phyloP scores from a whole-genome alignment of 2,329 filamentous ascomycete genomes.

The Bimuria novae-zelandiae region DNA sequence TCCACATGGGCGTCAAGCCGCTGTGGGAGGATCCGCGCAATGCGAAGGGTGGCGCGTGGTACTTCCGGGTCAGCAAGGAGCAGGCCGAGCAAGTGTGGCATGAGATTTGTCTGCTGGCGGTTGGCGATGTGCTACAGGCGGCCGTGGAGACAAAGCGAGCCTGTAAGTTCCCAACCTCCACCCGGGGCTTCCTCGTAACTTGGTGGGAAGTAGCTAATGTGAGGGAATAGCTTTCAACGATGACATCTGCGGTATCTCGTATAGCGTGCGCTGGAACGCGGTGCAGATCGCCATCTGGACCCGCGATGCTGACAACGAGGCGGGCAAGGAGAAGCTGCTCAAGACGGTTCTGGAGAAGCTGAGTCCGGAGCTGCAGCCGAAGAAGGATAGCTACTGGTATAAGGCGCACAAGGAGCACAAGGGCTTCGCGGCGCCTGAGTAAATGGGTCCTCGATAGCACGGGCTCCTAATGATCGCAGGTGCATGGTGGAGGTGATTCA shows the following conservation, averaged over 20 bases:
- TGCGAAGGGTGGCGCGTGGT: slow-evolving; percentile 84
- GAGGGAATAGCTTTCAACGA: slow-evolving; percentile 65
- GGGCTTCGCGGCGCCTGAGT: slow-evolving; percentile 61
- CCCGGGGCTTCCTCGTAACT: slow-evolving; percentile 4
- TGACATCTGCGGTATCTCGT: slow-evolving; percentile 82
- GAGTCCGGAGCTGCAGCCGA: slow-evolving; percentile 72
- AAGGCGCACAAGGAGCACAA: slow-evolving; percentile 89
- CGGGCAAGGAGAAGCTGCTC: slow-evolving; percentile 76
- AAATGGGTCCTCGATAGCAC: too few relatives aligned
- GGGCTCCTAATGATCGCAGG: too few relatives aligned
- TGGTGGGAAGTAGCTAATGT: slow-evolving; percentile 1
- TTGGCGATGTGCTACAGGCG: slow-evolving; percentile 78
- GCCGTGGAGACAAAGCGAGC: slow-evolving; percentile 65
- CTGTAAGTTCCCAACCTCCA: slow-evolving; percentile 64
- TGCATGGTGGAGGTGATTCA: too few relatives aligned
- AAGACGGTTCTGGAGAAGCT: slow-evolving; percentile 74
- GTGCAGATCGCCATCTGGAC: slow-evolving; percentile 93
- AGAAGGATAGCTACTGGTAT: slow-evolving; percentile 73
- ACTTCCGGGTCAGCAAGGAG: slow-evolving; percentile 83
- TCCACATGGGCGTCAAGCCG: slow-evolving; percentile 80
- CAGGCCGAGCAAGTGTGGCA: slow-evolving; percentile 77
- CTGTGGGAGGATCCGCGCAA: slow-evolving; percentile 89
- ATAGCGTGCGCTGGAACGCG: slow-evolving; percentile 86
- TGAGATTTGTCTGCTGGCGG: slow-evolving; percentile 77
- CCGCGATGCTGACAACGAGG: slow-evolving; percentile 79